Evolutionary conservation across 2,329 filamentous ascomycete species (phyloP).

Genomic region (Coniochaeta hoffmannii): DNA sequence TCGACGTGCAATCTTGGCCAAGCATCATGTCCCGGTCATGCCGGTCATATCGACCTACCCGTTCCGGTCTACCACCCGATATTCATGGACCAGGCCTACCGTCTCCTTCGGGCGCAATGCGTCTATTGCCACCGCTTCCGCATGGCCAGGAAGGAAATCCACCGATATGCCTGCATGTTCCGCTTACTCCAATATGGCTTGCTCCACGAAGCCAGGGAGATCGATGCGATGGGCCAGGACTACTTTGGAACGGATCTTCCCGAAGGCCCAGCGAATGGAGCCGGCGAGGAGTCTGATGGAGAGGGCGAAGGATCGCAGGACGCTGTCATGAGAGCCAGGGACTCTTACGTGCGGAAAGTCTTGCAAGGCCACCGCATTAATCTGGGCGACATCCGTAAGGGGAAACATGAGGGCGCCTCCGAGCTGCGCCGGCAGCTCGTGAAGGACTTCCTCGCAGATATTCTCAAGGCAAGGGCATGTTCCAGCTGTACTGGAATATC

Average conservation of each 20-base stretch:
- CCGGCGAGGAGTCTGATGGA: constrained; percentile 43
- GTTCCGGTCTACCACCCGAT: constrained; percentile 93
- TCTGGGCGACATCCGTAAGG: constrained; percentile 42
- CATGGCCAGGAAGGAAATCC: constrained; percentile 67
- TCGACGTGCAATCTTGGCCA: constrained; percentile 84
- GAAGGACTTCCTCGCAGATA: constrained; percentile 71
- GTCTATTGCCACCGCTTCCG: constrained; percentile 85
- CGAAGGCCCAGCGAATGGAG: constrained; percentile 35
- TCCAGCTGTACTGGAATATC: constrained; percentile 61
- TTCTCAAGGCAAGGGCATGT: constrained; percentile 65
- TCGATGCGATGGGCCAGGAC: constrained; percentile 46
- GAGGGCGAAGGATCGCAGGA: constrained; percentile 51
- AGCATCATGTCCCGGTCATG: constrained; percentile 80
- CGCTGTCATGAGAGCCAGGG: constrained; percentile 43
- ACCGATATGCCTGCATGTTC: constrained; percentile 76
- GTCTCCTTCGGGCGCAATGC: constrained; percentile 80
- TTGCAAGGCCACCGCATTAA: constrained; percentile 53
- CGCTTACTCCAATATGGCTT: constrained; percentile 80
- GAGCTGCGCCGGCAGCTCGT: constrained; percentile 70
- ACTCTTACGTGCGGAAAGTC: constrained; percentile 64
- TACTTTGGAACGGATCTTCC: constrained; percentile 34
- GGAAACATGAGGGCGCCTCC: constrained; percentile 77
- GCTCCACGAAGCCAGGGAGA: constrained; percentile 56
- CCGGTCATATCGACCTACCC: constrained; percentile 90
- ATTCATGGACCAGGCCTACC: constrained; percentile 87